phyloP scores from a whole-genome alignment of 306 rosid species.

The Trichosanthes truncata region DNA sequence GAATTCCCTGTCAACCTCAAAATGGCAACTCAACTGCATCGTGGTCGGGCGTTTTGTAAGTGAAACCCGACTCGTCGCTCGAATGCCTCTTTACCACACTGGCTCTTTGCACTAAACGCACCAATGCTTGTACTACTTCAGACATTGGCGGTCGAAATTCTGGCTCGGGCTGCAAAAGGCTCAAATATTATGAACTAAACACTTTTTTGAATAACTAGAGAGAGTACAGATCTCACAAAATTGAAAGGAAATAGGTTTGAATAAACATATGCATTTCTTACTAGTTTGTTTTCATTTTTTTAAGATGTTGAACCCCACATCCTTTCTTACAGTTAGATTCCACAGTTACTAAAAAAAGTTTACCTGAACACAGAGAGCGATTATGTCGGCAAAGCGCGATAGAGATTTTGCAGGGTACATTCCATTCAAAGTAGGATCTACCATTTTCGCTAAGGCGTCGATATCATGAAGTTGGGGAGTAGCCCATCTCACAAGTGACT shows the following conservation, averaged over 20 bases:
- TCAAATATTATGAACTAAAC: not conserved
- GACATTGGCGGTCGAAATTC: conserved; percentile 99
- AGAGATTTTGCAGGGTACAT: conserved; percentile 96
- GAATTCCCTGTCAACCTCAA: conserved; percentile 9
- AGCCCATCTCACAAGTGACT: conserved; percentile 98
- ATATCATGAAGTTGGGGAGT: conserved; percentile 97
- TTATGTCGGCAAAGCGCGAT: conserved; percentile 88
- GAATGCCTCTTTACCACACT: conserved; percentile 77
- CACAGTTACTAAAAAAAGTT: not conserved
- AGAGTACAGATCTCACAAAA: not conserved
- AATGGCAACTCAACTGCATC: conserved; percentile 60
- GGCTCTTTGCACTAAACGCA: conserved; percentile 78
- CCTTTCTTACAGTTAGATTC: not conserved
- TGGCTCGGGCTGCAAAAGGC: conserved; percentile 58
- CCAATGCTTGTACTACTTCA: conserved; percentile 94
- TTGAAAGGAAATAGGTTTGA: not conserved
- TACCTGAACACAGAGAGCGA: conserved; percentile 98
- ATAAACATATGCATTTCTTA: not conserved
- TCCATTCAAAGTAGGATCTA: conserved; percentile 81
- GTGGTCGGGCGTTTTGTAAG: conserved; percentile 71
- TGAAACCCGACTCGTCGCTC: conserved; percentile 73
- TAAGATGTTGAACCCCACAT: not conserved
- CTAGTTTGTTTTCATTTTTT: not conserved
- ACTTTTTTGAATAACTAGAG: not conserved
- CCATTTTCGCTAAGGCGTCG: conserved; percentile 95